Conservation (phyloP, 805 yeast species). For the Candida montana region DNA sequence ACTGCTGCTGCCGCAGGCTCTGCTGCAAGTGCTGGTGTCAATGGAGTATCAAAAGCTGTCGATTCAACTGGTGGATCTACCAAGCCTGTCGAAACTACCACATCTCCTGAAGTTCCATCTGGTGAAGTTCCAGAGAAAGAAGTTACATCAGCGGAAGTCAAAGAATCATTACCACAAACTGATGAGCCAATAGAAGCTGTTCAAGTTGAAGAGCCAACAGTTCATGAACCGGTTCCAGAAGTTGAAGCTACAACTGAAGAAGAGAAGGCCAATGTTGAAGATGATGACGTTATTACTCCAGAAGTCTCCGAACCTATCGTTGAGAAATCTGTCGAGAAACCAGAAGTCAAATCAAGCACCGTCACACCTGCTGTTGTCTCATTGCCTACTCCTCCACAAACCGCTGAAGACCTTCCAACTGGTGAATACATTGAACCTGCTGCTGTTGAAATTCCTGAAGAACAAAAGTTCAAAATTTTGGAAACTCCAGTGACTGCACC, state of each 20-base stretch:
- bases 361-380: constrained; percentile 1
- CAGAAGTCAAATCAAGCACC: neutral
- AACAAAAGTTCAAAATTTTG: constrained; percentile 9
- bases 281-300: neutral
- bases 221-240: neutral
- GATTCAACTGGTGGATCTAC: constrained; percentile 2
- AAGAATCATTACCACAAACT: neutral
- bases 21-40: constrained; percentile 14
- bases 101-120: neutral
- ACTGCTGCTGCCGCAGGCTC: constrained; percentile 18
- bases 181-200: neutral
- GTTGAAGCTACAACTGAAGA: neutral
- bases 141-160: neutral
- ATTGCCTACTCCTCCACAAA: constrained; percentile 21
- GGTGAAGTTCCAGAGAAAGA: constrained; percentile 1
- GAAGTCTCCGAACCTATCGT: too few relatives aligned
- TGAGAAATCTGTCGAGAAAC: too few relatives aligned
- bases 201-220: neutral
- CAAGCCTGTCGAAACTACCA: too few relatives aligned
- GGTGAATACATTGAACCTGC: constrained; percentile 3
- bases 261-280: neutral
- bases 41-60: constrained; percentile 14
- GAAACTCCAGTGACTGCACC: neutral
- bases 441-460: constrained; percentile 1
- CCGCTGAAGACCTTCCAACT: constrained; percentile 8